Evolutionary conservation across 495 filamentous ascomycete genomes (phyloP), one percentile per base, ranked within the genome.

Genomic region (Xylaria sp.): DNA sequence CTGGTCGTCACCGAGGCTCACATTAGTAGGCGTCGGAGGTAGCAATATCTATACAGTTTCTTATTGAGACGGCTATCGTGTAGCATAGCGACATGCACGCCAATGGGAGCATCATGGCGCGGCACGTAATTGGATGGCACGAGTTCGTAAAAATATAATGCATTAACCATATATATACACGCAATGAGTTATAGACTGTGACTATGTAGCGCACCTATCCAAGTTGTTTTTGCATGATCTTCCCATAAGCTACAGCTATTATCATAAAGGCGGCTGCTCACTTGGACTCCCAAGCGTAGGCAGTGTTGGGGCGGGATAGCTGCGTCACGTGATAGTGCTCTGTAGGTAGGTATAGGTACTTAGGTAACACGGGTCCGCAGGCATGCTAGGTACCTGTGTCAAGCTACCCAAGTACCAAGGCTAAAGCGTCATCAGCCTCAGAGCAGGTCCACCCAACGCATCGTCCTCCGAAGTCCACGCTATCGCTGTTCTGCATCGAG

Each of bases 11-110:
- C 29, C 35, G 48, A 48, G 68, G 24, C 48, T 64, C 55, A 57
- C 41, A 58, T 67, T 35, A 57, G 44, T 69, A 50, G 68, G 68
- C 68, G 68, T 70, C 68, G 68, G 59, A 63, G 68, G 68, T 70
- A 70, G 68, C 68, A 70, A 70, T 26, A 70, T 70, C 14, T 63
- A 70, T 70, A 64, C 68, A 64, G 46, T 26, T 61, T 61, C 46
- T 40, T 61, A 9, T 64, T 15, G 41, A 33, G 48, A 46, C 15
- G 43, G 46, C 44, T 64, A 55, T 26, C 1, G 31, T 55, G 52
- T 59, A 48, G 24, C 59, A 44, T 46, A 41, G 61, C 59, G 17
- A 63, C 31, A 29, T 41, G 44, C 43, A 33, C 43, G 37, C 48
- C 46, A 26, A 43, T 37, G 55, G 33, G 26, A 44, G 65, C 58